Evolutionary conservation across 1,139 yeast species (phyloP), one percentile per base, ranked within the genome.

Genomic region (Zygosaccharomyces sapae): DNA sequence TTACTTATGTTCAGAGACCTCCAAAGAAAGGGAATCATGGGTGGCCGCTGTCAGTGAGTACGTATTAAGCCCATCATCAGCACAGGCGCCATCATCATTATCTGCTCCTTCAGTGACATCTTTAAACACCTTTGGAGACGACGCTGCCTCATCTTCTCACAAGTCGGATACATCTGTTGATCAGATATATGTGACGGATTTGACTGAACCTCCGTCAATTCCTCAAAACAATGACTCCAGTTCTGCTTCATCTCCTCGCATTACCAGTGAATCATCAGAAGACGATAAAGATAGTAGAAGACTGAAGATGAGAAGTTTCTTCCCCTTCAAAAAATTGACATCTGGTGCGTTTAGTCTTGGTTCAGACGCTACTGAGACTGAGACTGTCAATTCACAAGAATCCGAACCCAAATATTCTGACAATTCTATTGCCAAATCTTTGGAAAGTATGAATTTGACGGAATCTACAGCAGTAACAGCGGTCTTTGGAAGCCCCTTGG

Each of bases 1-100:
- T 63, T 77, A 82, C 45, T 75, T 89, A 51, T 88, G 95, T 67
- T 87, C 95, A 2, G 96, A 89, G 63, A 79, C 85, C 1, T 87
- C 85, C 45, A 74, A 72, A 30, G 96, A 87, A 58, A 77, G 96
- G 46, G 95, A 86, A 56, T 74, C 74, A 3, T 86, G 96, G 96
- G 78, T 84, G 22, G 73, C 77, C 18, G 74, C 79, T 1, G 67
- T 85, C 54, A 71, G 81, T 37, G 82, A 77, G 49, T 71, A 72
- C 44, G 64, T 47, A 24, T 10, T 46, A 31, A 37, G 42, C 18
- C 45, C 31, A 9, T 2, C 31, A 10, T 13, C 51, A 4, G 20
- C 12, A 7, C 40, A 33, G 2, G 18, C 31, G 13, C 40, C 40
- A 16, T 18, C 37, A 38, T 41, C 44, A 12, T 39, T 54, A 10